Percentiles rank a stretch among this genome's conserved stretches.
These are phyloP conservation scores for Geosmithia putterillii DNA, from an alignment of 2,329 filamentous ascomycete genomes.

Conservation along the genomic window DNA sequence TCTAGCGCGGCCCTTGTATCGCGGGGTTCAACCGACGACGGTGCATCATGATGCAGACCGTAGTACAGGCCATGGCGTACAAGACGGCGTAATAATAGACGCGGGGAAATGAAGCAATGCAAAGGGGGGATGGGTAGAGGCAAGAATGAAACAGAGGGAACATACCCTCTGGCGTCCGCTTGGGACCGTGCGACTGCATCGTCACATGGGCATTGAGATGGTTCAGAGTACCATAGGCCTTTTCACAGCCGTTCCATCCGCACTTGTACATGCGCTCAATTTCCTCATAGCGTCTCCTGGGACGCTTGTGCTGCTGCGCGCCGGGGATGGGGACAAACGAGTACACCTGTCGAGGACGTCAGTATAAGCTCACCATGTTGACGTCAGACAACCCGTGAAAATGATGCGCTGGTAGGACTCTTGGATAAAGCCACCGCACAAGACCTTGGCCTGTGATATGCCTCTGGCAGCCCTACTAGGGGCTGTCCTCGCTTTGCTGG, in stretches of 20 bases:
- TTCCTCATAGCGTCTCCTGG: conserved; percentile 86
- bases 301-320: conserved; percentile 92
- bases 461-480: no score
- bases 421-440: no score
- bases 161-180: conserved; percentile 92
- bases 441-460: no score
- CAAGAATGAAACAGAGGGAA: not conserved
- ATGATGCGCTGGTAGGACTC: not conserved
- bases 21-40: not conserved
- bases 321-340: conserved; percentile 97
- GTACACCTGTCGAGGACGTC: conserved; percentile 54
- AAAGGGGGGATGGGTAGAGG: no score
- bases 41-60: not conserved
- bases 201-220: conserved; percentile 97
- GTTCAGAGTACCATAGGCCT: conserved; percentile 95
- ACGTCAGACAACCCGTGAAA: not conserved
- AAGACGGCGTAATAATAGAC: no score
- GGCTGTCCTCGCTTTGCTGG: no score
- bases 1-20: not conserved
- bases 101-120: no score
- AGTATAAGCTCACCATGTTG: not conserved
- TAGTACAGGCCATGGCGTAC: not conserved
- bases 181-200: conserved; percentile 93
- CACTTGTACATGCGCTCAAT: conserved; percentile 99
- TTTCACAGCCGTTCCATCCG: conserved; percentile 96